These are phyloP conservation scores for Hanseniaspora valbyensis DNA, from an alignment of 805 yeast genomes.

Conservation along the genomic window DNA sequence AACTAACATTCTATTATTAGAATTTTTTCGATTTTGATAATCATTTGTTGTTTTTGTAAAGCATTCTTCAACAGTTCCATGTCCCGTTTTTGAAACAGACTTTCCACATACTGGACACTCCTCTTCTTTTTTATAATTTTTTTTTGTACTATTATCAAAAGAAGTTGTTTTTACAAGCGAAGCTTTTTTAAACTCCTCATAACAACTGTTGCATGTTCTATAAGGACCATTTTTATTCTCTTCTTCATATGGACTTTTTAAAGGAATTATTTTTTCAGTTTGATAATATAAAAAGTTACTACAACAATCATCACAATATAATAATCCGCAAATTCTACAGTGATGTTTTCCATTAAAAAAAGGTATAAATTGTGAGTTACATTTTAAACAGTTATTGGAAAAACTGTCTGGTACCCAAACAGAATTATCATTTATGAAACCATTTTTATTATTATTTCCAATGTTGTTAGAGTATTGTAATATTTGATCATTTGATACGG, in stretches of 20 bases:
- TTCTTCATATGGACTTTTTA: slow-evolving; percentile 20
- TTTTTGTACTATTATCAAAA: not conserved
- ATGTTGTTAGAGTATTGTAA: too few relatives aligned
- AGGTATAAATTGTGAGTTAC: slow-evolving; percentile 34
- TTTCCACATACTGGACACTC: slow-evolving; percentile 6
- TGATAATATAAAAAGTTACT: slow-evolving; percentile 25
- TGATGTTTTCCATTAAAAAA: slow-evolving; percentile 53
- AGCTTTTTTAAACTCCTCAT: slow-evolving; percentile 33
- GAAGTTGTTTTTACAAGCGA: slow-evolving; percentile 2
- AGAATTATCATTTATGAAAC: slow-evolving; percentile 2
- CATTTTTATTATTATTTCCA: not conserved
- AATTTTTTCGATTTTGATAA: slow-evolving; percentile 38
- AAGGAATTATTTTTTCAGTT: slow-evolving; percentile 22
- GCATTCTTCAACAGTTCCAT: slow-evolving; percentile 37
- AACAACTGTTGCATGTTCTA: slow-evolving; percentile 50
- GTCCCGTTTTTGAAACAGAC: not conserved
- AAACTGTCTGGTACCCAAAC: slow-evolving; percentile 15
- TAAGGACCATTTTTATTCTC: slow-evolving; percentile 26
- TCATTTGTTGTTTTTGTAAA: slow-evolving; percentile 44
- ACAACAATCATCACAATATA: slow-evolving; percentile 40
- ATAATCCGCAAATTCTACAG: slow-evolving; percentile 58
- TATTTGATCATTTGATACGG: not conserved
- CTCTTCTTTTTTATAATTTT: not conserved
- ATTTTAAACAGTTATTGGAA: slow-evolving; percentile 35
- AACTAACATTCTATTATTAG: slow-evolving; percentile 75